These are phyloP conservation scores for Petunia axillaris DNA, from an alignment of 257 asterid species.

Conservation along the genomic window DNA sequence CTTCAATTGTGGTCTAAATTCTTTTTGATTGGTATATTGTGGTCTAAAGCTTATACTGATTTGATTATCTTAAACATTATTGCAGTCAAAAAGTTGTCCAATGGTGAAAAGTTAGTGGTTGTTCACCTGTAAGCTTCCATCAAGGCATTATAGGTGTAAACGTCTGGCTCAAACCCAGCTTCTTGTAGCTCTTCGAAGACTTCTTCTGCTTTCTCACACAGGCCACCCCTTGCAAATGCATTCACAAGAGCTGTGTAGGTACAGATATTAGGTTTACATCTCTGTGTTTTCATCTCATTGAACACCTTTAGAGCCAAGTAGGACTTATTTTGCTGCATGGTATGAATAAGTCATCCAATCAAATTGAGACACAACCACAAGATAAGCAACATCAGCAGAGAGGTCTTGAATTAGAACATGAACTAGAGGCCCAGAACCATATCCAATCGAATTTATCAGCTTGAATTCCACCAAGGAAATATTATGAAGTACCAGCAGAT, in stretches of 20 bases:
- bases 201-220: conserved; percentile 87
- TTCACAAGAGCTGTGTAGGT: conserved; percentile 81
- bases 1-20: background rate
- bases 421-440: background rate
- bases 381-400: background rate
- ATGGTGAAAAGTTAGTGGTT: background rate
- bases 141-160: conserved; percentile 83
- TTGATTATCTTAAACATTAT: background rate
- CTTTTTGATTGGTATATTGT: background rate
- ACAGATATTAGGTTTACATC: conserved; percentile 80
- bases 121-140: conserved; percentile 87
- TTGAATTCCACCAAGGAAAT: background rate
- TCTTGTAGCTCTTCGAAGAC: conserved; percentile 77
- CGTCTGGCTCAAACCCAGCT: conserved; percentile 89
- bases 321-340: conserved; percentile 64
- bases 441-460: background rate
- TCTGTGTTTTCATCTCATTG: conserved; percentile 65
- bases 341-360: conserved; percentile 11
- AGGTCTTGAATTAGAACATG: background rate
- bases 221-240: conserved; percentile 85
- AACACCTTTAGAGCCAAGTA: conserved; percentile 83
- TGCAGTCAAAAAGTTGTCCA: background rate
- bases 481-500: background rate
- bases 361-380: background rate
- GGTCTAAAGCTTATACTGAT: background rate